These are phyloP conservation scores for Ophiobolus disseminans DNA, from an alignment of 2,329 filamentous ascomycete species.

Conservation along the genomic window DNA sequence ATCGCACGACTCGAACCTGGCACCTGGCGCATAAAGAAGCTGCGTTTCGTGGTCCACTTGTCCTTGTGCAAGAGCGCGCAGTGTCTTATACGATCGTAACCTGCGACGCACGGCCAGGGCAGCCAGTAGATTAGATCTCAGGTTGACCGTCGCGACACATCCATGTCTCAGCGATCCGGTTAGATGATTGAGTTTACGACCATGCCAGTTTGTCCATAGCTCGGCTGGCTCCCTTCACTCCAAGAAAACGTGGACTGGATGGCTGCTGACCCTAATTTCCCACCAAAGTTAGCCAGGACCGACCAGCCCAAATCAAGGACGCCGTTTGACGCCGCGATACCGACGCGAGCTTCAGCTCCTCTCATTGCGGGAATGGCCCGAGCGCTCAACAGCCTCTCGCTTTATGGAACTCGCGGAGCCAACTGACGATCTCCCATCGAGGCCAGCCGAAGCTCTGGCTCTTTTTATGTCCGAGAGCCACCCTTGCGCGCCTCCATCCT, in stretches of 20 bases:
- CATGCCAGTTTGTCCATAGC: conserved; percentile 19
- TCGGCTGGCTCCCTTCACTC: conserved; percentile 10
- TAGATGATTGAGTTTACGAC: conserved; percentile 16
- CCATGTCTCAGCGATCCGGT: conserved; percentile 21
- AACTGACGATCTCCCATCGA: conserved; percentile 33
- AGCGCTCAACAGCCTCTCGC: conserved; percentile 31
- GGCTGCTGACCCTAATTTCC: conserved; percentile 42
- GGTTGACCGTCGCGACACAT: too few species aligned
- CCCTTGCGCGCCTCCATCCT: conserved; percentile 22
- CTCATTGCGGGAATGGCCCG: conserved; percentile 18
- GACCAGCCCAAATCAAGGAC: conserved; percentile 27
- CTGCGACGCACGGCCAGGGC: too few species aligned
- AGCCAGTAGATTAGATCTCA: too few species aligned
- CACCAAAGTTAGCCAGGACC: conserved; percentile 16
- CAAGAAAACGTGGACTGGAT: conserved; percentile 21
- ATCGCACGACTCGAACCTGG: conserved; percentile 20
- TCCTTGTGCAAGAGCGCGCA: conserved; percentile 17
- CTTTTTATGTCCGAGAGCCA: conserved; percentile 31
- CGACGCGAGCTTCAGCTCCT: conserved; percentile 20
- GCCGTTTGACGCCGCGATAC: conserved; percentile 37
- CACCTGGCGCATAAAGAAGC: conserved; percentile 9
- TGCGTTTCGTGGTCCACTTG: conserved; percentile 8
- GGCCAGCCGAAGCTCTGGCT: conserved; percentile 20
- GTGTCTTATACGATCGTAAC: conserved; percentile 8
- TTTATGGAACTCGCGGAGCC: conserved; percentile 25